Evolutionary conservation across 1,284 basidiomycete genomes (phyloP).

Genomic region (Coriolopsis trogii): DNA sequence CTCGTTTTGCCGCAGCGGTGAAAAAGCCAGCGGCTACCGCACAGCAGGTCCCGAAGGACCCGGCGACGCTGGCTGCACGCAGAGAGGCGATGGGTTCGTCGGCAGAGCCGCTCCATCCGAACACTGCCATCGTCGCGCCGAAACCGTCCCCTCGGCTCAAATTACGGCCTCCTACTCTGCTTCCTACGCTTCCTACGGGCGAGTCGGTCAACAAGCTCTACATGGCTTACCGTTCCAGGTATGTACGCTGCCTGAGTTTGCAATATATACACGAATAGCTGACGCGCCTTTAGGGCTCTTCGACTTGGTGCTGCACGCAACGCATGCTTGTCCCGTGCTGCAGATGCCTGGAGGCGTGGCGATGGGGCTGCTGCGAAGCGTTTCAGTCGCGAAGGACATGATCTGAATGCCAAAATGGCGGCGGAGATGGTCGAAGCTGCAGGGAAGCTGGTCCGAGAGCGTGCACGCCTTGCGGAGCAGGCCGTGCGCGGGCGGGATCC

Average conservation of each 20-base stretch:
- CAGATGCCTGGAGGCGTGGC: constrained; percentile 92
- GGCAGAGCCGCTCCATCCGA: constrained; percentile 64
- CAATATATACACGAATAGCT: not conserved
- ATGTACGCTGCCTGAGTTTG: not conserved
- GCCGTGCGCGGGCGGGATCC: constrained; percentile 72
- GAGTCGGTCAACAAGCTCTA: constrained; percentile 80
- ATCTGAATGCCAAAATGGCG: constrained; percentile 88
- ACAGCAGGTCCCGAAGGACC: constrained; percentile 37
- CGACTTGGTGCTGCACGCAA: constrained; percentile 93
- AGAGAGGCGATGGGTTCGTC: constrained; percentile 59
- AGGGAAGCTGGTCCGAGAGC: constrained; percentile 77
- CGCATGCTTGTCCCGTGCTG: constrained; percentile 92
- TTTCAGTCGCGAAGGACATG: constrained; percentile 92
- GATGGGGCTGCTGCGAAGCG: constrained; percentile 95
- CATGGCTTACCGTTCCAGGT: constrained; percentile 78
- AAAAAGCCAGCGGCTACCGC: constrained; percentile 56
- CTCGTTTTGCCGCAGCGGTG: constrained; percentile 83
- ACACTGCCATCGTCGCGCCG: constrained; percentile 76
- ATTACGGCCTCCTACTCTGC: constrained; percentile 78
- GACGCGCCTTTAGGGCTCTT: constrained; percentile 69
- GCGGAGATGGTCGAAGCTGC: constrained; percentile 84
- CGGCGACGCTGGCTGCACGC: constrained; percentile 46
- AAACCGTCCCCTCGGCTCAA: constrained; percentile 83
- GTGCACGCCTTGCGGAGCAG: constrained; percentile 75
- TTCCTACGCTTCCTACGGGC: constrained; percentile 90